Evolutionary conservation across 2,329 filamentous ascomycete species (phyloP), one percentile per base, ranked within the genome.

Genomic region (Madurella mycetomatis): DNA sequence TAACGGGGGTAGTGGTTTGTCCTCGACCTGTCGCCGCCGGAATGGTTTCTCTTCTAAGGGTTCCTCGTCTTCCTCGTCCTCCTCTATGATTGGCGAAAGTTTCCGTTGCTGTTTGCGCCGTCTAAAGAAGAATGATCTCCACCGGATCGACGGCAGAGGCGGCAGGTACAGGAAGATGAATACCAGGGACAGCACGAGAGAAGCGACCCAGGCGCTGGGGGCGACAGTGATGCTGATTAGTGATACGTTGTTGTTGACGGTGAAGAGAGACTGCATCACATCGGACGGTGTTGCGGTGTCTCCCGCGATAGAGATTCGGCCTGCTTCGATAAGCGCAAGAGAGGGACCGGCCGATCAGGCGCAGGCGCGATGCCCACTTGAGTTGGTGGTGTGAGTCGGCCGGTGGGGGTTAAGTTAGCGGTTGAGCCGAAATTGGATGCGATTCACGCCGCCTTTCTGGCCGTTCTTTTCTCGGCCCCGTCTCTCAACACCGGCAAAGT

Each of bases 191-290:
- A 83, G 62, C 54, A 73, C 69, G 57, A 82, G 65, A 30, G 75
- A 73, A 56, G 78, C 77, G 62, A 84, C 70, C 66, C 78, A 83
- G 53, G 79, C 80, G 67, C 78, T 78, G 19, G 81, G 80, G 41
- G 80, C 78, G 67, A 84, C 77, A 63, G 73, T 78, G 64, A 84
- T 73, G 69, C 76, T 83, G 66, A 84, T 66, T 62, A 84, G 75
- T 54, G 80, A 80, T 66, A 84, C 75, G 76, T 82, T 79, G 69
- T 80, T 84, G 70, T 83, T 80, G 61, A 84, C 76, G 50, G 79
- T 80, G 62, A 84, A 70, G 67, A 84, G 72, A 55, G 81, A 80
- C 73, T 76, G 77, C 80, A 83, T 83, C 60, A 47, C 53, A 49
- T 40, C 43, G n/a, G 47, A 37, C 45, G 19, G 40, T 5, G 43